Base-by-base conservation (phyloP, 371 early-diverging fungal genomes). In the Circinella minor region DNA sequence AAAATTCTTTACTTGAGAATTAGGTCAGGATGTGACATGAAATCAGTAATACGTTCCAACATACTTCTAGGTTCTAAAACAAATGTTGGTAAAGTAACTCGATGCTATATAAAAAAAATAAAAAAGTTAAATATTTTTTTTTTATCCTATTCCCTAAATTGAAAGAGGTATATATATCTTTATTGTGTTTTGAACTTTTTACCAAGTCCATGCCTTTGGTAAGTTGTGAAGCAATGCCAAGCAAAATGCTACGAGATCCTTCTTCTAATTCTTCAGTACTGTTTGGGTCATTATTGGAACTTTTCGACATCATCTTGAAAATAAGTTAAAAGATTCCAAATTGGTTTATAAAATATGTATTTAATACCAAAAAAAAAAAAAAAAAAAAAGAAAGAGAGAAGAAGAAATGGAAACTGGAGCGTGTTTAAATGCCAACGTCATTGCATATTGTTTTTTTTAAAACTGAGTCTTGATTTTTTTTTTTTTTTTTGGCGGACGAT, bases 21-120 rank as follows among this genome's bases (percentile, higher is more conserved):
- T 66, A 95, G 76, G 55, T 96, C 94, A 11, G 96, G 95, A 76
- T 96, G 96, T 59, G 90, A 87, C 90, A 97, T 91, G 80, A 96
- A 96, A 83, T 97, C 98, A 34, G 97, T 94, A 57, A 96, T 92
- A 18, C 95, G 86, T 75, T 97, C 98, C 61, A 94, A 86, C 89
- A 96, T 95, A 74, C 93, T 92, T 15, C 98, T 84, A 7, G 98
- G 93, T 74, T 97, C 98, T 43, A 97, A 85, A 4, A 97, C 95
- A 88, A 97, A 97, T n/a, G 96, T 96, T 15, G 98, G 98, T 37
- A 97, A 87, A 20, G 98, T 94, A 46, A 97, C 92, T 63, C 94
- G 83, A 69, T 86, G 87, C 78, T 74, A 63, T 39, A 43, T 9
- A 43, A 2, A 6, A 39, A 9, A 6, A 43, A 43, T 3, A 43